phyloP scores from a whole-genome alignment of 2,329 filamentous ascomycete genomes.

The Sclerotinia borealis region DNA sequence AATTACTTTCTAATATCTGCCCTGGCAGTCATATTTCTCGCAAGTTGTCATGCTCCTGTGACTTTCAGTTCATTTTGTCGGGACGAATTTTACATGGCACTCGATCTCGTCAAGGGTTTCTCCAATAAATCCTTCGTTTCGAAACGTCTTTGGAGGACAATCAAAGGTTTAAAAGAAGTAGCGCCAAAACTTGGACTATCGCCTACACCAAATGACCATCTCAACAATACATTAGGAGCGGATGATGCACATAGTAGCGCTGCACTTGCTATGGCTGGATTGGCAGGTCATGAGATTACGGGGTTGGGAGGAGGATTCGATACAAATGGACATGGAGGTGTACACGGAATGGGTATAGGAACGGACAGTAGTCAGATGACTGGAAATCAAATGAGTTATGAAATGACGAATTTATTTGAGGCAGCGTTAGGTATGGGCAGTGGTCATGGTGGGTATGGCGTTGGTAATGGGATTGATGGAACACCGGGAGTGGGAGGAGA shows the following conservation, averaged over 20 bases:
- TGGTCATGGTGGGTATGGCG: conserved; percentile 14
- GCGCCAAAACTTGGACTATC: conserved; percentile 57
- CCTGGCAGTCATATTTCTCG: conserved; percentile 69
- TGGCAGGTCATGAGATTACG: conserved; percentile 37
- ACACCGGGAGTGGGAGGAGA: conserved; percentile 17
- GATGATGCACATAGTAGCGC: conserved; percentile 48
- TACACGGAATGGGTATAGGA: neutral
- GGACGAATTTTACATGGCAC: conserved; percentile 72
- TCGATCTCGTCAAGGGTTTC: conserved; percentile 68
- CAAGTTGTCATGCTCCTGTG: conserved; percentile 67
- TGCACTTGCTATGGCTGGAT: conserved; percentile 49
- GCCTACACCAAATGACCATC: conserved; percentile 11
- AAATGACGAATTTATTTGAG: conserved; percentile 34
- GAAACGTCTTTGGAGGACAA: conserved; percentile 66
- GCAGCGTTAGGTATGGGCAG: conserved; percentile 29
- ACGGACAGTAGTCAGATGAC: conserved; percentile 27
- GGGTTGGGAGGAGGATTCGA: conserved; percentile 18
- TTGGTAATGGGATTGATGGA: conserved; percentile 15
- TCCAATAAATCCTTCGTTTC: conserved; percentile 66
- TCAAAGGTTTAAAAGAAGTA: conserved; percentile 60
- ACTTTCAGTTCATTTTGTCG: conserved; percentile 63
- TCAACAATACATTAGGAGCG: neutral
- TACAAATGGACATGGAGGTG: conserved; percentile 9
- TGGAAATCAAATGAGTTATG: conserved; percentile 33
- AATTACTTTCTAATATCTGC: conserved; percentile 74